These are phyloP conservation scores for Termitomyces eurrhizus DNA, from an alignment of 768 basidiomycete genomes.

Conservation along the genomic window DNA sequence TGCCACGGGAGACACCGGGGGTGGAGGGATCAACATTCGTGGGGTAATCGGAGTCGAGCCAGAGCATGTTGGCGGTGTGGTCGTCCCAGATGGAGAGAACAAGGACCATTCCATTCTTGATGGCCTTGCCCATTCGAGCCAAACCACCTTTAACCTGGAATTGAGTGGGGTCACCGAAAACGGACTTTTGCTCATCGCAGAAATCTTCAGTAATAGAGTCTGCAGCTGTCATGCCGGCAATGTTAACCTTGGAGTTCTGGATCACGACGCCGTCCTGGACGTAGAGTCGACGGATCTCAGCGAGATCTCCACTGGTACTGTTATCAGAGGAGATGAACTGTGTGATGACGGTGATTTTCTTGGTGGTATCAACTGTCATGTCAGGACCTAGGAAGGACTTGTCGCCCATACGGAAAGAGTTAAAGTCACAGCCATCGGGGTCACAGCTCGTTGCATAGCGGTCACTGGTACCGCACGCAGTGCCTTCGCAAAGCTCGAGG, in stretches of 20 bases:
- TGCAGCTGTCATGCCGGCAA: constrained; percentile 36
- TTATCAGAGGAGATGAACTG: constrained; percentile 50
- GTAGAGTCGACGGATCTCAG: constrained; percentile 52
- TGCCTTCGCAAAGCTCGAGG: constrained; percentile 39
- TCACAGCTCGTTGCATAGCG: constrained; percentile 24
- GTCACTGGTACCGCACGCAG: constrained; percentile 32
- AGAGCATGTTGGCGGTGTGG: constrained; percentile 51
- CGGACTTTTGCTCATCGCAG: constrained; percentile 45
- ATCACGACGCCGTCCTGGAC: constrained; percentile 51
- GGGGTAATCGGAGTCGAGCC: constrained; percentile 53
- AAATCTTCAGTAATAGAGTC: constrained; percentile 48
- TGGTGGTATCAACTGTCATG: constrained; percentile 45
- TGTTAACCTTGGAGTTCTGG: constrained; percentile 43
- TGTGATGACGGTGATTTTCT: constrained; percentile 53
- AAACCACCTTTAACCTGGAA: constrained; percentile 44
- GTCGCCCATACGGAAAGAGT: constrained; percentile 54
- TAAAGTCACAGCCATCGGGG: constrained; percentile 55
- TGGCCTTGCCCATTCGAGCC: constrained; percentile 27
- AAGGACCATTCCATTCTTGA: constrained; percentile 43
- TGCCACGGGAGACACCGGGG: constrained; percentile 46
- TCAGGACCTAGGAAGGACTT: constrained; percentile 44
- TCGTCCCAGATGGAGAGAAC: constrained; percentile 54
- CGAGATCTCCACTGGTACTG: constrained; percentile 42
- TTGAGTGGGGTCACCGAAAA: constrained; percentile 42
- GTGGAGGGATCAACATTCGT: constrained; percentile 22